These are phyloP conservation scores for Dorcoceras hygrometricum DNA, from an alignment of 257 asterid species.

Conservation along the genomic window DNA sequence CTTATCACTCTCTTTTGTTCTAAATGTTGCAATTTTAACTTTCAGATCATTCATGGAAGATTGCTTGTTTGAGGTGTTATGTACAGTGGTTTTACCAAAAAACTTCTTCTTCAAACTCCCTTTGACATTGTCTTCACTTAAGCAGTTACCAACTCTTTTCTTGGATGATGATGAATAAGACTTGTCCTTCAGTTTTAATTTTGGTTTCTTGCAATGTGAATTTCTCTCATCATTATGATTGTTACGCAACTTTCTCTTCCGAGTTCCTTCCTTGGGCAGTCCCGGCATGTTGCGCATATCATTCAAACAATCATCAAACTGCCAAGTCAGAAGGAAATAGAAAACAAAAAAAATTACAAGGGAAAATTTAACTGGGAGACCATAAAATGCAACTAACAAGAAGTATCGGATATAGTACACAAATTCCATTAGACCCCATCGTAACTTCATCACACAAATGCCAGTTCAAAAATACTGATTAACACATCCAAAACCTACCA, in stretches of 20 bases:
- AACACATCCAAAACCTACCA: conserved; percentile 19
- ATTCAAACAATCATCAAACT: conserved; percentile 32
- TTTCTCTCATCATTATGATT: too few species aligned
- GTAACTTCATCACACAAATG: conserved; percentile 30
- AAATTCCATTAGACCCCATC: conserved; percentile 20
- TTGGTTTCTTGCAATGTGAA: too few species aligned
- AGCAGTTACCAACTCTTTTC: too few species aligned
- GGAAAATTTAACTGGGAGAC: conserved; percentile 20
- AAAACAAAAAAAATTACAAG: conserved; percentile 5
- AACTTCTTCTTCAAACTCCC: not conserved
- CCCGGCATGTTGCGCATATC: conserved; percentile 48
- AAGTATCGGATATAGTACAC: conserved; percentile 4
- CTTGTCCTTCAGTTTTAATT: too few species aligned
- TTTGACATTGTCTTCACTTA: not conserved
- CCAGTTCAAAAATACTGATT: conserved; percentile 40
- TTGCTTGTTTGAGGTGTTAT: not conserved
- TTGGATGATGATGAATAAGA: too few species aligned
- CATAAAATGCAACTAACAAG: conserved; percentile 17
- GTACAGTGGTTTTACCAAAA: not conserved
- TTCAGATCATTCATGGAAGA: not conserved
- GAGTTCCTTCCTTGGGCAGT: conserved; percentile 28
- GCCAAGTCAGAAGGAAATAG: conserved; percentile 20
- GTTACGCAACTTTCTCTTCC: too few species aligned
- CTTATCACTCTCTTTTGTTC: not conserved
- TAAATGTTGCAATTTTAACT: not conserved